Conservation (phyloP, 2,329 filamentous ascomycete species). For the Colletotrichum aenigma region DNA sequence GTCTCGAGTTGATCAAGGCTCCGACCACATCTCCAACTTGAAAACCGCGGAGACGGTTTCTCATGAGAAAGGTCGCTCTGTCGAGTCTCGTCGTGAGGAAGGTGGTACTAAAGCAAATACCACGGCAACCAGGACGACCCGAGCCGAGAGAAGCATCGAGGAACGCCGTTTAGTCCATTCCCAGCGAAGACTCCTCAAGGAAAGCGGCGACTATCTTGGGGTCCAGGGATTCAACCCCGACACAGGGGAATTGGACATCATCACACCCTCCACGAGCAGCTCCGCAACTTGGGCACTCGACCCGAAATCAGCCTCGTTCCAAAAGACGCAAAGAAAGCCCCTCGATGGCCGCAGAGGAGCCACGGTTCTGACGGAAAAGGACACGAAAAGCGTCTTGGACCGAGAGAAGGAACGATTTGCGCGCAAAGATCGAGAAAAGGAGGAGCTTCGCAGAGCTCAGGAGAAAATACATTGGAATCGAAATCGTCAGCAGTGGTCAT, state of each 20-base stretch:
- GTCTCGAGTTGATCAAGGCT: slow-evolving; percentile 17
- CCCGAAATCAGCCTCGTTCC: slow-evolving; percentile 31
- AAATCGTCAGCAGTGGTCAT: slow-evolving; percentile 54
- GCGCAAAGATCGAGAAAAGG: slow-evolving; percentile 46
- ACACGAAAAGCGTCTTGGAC: slow-evolving; percentile 36
- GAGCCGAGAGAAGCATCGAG: background rate
- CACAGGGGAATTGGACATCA: slow-evolving; percentile 56
- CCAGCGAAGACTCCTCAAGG: slow-evolving; percentile 50
- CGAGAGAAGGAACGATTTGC: slow-evolving; percentile 43
- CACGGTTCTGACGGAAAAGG: slow-evolving; percentile 50
- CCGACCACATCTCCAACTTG: slow-evolving; percentile 37
- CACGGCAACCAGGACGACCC: background rate
- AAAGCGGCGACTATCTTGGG: slow-evolving; percentile 63
- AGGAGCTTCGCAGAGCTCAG: slow-evolving; percentile 35
- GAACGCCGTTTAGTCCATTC: slow-evolving; percentile 26
- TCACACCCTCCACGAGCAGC: slow-evolving; percentile 55
- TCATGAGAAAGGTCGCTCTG: background rate
- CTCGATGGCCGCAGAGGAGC: slow-evolving; percentile 40
- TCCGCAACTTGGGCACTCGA: slow-evolving; percentile 33
- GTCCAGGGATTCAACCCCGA: slow-evolving; percentile 63
- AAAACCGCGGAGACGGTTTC: slow-evolving; percentile 35
- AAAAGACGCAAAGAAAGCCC: slow-evolving; percentile 35
- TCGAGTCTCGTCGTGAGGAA: background rate
- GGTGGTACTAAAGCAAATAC: background rate
- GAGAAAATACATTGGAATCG: slow-evolving; percentile 47